These are phyloP conservation scores for Albatrellus ellisii DNA, from an alignment of 768 basidiomycete genomes.

Conservation along the genomic window DNA sequence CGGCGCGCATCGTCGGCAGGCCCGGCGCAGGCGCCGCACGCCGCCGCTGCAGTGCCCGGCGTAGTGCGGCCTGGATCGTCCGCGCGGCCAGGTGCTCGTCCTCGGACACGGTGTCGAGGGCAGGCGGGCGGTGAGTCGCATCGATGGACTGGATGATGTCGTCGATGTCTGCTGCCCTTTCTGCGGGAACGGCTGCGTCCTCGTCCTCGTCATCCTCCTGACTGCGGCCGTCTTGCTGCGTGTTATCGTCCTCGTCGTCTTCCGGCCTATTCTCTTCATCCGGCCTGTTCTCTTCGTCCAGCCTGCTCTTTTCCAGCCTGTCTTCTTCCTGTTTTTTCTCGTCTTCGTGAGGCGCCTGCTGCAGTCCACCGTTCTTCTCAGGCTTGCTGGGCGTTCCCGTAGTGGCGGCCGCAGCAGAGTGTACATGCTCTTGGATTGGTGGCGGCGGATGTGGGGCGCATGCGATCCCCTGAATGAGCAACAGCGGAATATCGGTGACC, in stretches of 20 bases:
- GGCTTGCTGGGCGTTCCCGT: too few relatives aligned
- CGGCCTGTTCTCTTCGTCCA: too few relatives aligned
- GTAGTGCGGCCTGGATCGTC: slow-evolving; percentile 3
- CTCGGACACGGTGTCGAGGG: neutral
- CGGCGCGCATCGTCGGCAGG: slow-evolving; percentile 3
- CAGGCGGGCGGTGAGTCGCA: neutral
- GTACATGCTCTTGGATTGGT: too few relatives aligned
- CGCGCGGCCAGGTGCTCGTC: slow-evolving; percentile 2
- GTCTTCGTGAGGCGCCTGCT: too few relatives aligned
- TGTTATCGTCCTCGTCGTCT: too few relatives aligned
- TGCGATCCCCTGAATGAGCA: slow-evolving; percentile 6
- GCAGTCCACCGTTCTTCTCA: too few relatives aligned
- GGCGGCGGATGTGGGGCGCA: slow-evolving; percentile 5
- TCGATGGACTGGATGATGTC: slow-evolving; percentile 6
- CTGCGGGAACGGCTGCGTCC: too few relatives aligned
- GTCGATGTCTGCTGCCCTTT: neutral
- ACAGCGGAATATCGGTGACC: slow-evolving; percentile 1
- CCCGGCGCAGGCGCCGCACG: slow-evolving; percentile 2
- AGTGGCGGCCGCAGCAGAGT: too few relatives aligned
- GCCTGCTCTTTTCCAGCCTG: too few relatives aligned
- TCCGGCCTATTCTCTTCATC: too few relatives aligned
- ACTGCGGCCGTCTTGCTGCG: slow-evolving; percentile 4
- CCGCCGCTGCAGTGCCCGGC: slow-evolving; percentile 1
- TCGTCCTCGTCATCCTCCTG: slow-evolving; percentile 6
- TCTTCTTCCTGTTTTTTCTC: too few relatives aligned